These are phyloP conservation scores for Tephrocybe sp. DNA, from an alignment of 768 basidiomycete genomes.

Conservation along the genomic window DNA sequence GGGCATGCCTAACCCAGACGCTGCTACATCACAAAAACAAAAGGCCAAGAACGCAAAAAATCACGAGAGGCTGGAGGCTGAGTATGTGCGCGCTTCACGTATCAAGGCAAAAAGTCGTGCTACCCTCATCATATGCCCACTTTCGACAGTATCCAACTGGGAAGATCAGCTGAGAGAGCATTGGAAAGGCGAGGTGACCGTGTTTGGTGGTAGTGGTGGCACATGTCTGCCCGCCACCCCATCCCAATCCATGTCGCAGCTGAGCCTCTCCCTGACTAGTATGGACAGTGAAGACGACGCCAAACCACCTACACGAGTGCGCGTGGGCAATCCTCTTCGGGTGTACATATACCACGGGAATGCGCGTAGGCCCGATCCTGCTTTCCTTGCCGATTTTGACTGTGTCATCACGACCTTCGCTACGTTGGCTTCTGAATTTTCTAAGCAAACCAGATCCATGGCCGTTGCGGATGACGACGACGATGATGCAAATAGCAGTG, in stretches of 20 bases:
- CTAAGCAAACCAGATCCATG: conserved; percentile 75
- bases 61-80: conserved; percentile 71
- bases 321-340: conserved; percentile 56
- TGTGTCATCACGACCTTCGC: conserved; percentile 97
- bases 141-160: conserved; percentile 98
- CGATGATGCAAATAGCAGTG: conserved; percentile 66
- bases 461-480: conserved; percentile 72
- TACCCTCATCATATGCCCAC: conserved; percentile 93
- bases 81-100: conserved; percentile 65
- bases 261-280: conserved; percentile 32
- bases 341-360: conserved; percentile 98
- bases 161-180: conserved; percentile 98
- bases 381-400: conserved; percentile 89
- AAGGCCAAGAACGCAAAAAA: conserved; percentile 65
- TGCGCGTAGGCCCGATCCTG: conserved; percentile 79
- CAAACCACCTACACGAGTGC: conserved; percentile 31
- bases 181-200: conserved; percentile 84
- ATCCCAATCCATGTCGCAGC: conserved; percentile 33
- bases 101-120: conserved; percentile 84
- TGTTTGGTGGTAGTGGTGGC: conserved; percentile 74
- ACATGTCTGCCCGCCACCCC: conserved; percentile 32
- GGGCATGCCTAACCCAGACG: conserved; percentile 67
- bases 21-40: conserved; percentile 42
- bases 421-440: conserved; percentile 92
- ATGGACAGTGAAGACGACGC: conserved; percentile 28